Evolutionary conservation across 257 asterid genomes (phyloP).

Genomic region (Lavandula angustifolia): DNA sequence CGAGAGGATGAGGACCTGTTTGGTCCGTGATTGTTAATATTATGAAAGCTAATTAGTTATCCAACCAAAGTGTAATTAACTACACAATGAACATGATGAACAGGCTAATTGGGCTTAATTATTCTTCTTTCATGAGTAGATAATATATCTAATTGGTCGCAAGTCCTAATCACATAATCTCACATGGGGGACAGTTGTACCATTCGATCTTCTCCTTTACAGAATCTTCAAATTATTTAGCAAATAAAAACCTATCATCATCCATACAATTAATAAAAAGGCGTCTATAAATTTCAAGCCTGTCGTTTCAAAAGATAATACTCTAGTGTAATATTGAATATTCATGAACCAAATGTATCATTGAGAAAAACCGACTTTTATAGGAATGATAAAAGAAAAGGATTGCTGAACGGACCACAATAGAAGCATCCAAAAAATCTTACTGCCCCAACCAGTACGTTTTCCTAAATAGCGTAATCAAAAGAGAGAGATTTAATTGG

Average conservation of each 20-base stretch:
- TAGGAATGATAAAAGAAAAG: too few species aligned
- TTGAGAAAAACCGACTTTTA: too few species aligned
- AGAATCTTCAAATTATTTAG: too few species aligned
- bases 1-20: background rate
- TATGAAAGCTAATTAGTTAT: background rate
- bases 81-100: background rate
- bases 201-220: constrained; percentile 9
- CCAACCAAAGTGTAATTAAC: constrained; percentile 19
- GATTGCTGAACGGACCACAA: constrained; percentile 9
- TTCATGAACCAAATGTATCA: too few species aligned
- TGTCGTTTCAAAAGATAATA: too few species aligned
- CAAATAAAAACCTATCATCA: too few species aligned
- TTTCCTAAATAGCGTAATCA: background rate
- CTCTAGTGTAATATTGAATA: too few species aligned
- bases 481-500: background rate
- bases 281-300: too few species aligned
- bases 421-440: constrained; percentile 5
- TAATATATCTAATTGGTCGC: background rate
- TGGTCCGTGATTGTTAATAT: constrained; percentile 3
- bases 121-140: background rate
- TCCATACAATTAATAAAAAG: too few species aligned
- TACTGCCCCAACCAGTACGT: background rate
- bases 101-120: background rate
- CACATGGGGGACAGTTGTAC: constrained; percentile 34
- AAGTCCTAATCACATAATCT: constrained; percentile 29